A percentile compares a stretch with the other conserved stretches of the same genome.
Conservation (phyloP, 2,329 filamentous ascomycete species). For the Drechmeria coniospora region DNA sequence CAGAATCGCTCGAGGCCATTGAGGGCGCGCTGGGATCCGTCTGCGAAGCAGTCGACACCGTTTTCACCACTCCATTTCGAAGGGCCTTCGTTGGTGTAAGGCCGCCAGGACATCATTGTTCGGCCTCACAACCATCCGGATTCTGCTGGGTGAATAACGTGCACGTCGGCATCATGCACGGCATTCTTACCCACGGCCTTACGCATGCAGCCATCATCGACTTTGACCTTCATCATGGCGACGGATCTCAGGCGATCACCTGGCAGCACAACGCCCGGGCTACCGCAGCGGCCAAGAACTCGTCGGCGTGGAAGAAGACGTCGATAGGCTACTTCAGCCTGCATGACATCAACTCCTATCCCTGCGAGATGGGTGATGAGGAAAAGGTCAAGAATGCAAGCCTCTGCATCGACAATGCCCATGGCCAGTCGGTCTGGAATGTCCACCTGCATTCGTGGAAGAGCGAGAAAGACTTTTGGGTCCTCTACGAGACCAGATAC, state of each 20-base stretch:
- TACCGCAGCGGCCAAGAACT: conserved; percentile 47
- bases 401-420: conserved; percentile 84
- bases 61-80: conserved; percentile 53
- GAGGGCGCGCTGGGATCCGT: conserved; percentile 86
- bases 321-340: conserved; percentile 92
- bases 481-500: conserved; percentile 70
- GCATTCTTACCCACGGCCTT: conserved; percentile 64
- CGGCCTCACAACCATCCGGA: conserved; percentile 72
- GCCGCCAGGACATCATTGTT: conserved; percentile 92
- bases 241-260: conserved; percentile 87
- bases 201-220: conserved; percentile 92
- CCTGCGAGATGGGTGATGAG: conserved; percentile 84
- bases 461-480: conserved; percentile 73
- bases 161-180: conserved; percentile 90
- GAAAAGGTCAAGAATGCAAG: conserved; percentile 91
- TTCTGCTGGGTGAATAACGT: conserved; percentile 99
- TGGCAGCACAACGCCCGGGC: conserved; percentile 78
- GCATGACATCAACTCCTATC: conserved; percentile 97
- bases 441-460: conserved; percentile 85
- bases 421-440: conserved; percentile 92
- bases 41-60: conserved; percentile 77
- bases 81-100: conserved; percentile 85
- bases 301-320: conserved; percentile 62
- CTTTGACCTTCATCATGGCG: conserved; percentile 82
- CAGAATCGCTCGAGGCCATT: conserved; percentile 73